Conservation (phyloP, 2,329 filamentous ascomycete genomes). For the Xylaria multiplex region DNA sequence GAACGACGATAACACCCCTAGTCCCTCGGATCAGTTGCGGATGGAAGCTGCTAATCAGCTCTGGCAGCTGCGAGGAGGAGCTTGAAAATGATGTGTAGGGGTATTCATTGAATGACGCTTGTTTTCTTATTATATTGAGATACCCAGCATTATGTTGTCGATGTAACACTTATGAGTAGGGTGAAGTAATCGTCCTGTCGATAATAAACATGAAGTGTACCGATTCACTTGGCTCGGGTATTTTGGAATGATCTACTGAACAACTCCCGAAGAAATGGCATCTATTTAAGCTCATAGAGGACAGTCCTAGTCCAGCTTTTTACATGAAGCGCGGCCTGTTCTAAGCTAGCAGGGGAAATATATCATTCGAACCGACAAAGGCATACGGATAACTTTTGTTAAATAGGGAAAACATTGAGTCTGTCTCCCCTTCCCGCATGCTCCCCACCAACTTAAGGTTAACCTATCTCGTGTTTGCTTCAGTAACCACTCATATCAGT, state of each 20-base stretch:
- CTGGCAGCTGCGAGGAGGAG: conserved; percentile 28
- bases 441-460: too few species aligned
- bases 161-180: background rate
- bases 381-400: background rate
- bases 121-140: conserved; percentile 13
- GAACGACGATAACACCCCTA: conserved; percentile 45
- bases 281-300: too few species aligned
- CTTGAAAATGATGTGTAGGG: conserved; percentile 3
- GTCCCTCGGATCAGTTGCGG: conserved; percentile 48
- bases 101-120: conserved; percentile 12
- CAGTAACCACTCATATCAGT: background rate
- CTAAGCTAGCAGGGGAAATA: background rate
- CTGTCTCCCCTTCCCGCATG: too few species aligned
- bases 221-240: background rate
- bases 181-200: background rate
- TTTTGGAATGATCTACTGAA: background rate
- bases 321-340: background rate
- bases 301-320: background rate
- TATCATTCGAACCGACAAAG: background rate
- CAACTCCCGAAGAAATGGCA: background rate
- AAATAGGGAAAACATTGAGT: background rate
- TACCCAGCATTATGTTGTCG: conserved; percentile 20
- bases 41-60: conserved; percentile 44
- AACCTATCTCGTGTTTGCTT: too few species aligned
- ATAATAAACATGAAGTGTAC: background rate